Evolutionary conservation across 116 monocot species (phyloP), one percentile per base, ranked within the genome.

Genomic region (Posidonia oceanica): DNA sequence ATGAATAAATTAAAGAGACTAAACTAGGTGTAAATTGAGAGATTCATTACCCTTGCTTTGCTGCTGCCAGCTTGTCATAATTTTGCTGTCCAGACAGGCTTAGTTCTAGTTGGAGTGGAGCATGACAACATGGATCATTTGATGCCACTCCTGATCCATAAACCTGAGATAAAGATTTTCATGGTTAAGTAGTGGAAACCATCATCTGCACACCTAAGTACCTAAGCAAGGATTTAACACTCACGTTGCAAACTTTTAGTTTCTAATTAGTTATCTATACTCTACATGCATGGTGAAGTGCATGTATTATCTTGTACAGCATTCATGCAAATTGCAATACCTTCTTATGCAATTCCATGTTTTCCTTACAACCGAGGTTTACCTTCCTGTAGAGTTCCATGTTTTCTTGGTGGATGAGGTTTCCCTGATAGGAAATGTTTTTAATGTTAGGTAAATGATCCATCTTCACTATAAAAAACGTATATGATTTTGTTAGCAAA

Each of bases 41-140:
- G 29, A 29, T 29, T 29, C 29, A 63, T 77, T 73, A 80, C 83
- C 76, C 63, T 52, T 80, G 54, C 23, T 74, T 81, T 63, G 76
- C 71, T 41, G 63, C 16, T 67, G 23, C 54, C 59, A 61, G 48
- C 20, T 62, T 57, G 36, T 61, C 67, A 55, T 76, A 59, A 41
- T 15, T 62, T 64, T 73, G 71, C 37, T 79, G 66, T 66, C 74
- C 74, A 37, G 84, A 76, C 29, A 74, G 81, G 58, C 80, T 68
- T 71, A 87, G 64, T 70, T 87, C 71, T 39, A 87, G 87, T 39
- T 76, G 66, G 64, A 84, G 52, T 12, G 74, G 63, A 55, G 55
- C 65, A 53, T 66, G 53, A 16, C 54, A 22, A 78, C 65, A n/a
- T 64, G 37, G 8, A 51, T 69, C 17, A 54, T 23, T 65, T 61